Conservation (phyloP, 148 eudicot genomes). For the Heliamphora exappendiculata region DNA sequence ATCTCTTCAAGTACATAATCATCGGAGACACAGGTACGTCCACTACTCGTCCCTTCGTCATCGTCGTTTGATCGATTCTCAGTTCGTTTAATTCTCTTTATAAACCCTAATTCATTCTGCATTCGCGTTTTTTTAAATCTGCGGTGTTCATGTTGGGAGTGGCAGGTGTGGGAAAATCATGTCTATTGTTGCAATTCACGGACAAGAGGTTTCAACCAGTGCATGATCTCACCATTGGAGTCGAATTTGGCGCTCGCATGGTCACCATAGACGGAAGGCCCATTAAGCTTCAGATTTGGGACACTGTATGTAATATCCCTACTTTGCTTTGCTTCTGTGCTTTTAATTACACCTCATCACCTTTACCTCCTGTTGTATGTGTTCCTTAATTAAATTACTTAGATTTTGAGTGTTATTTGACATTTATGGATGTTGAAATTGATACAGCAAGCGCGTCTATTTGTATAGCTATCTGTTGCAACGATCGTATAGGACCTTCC, state of each 20-base stretch:
- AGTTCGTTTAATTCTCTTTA: too few relatives aligned
- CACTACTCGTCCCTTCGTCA: background rate
- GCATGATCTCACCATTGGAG: conserved; percentile 76
- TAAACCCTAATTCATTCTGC: background rate
- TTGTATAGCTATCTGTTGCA: too few relatives aligned
- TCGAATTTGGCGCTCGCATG: conserved; percentile 73
- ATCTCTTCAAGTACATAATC: conserved; percentile 71
- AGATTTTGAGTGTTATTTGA: background rate
- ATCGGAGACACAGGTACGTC: conserved; percentile 64
- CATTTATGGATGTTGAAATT: background rate
- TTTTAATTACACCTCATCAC: background rate
- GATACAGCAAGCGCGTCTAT: too few relatives aligned
- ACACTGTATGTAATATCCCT: conserved; percentile 40
- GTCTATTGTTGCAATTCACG: conserved; percentile 65
- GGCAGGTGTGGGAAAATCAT: conserved; percentile 72
- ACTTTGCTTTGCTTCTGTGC: background rate
- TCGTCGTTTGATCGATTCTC: too few relatives aligned
- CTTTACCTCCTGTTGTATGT: background rate
- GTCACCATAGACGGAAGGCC: conserved; percentile 49
- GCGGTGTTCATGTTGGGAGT: background rate
- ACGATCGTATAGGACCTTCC: too few relatives aligned
- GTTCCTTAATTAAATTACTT: background rate
- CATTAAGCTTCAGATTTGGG: conserved; percentile 79
- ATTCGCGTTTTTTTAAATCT: background rate
- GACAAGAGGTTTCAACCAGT: conserved; percentile 80